phyloP scores from a whole-genome alignment of 257 asterid genomes.

The Ballota nigra region DNA sequence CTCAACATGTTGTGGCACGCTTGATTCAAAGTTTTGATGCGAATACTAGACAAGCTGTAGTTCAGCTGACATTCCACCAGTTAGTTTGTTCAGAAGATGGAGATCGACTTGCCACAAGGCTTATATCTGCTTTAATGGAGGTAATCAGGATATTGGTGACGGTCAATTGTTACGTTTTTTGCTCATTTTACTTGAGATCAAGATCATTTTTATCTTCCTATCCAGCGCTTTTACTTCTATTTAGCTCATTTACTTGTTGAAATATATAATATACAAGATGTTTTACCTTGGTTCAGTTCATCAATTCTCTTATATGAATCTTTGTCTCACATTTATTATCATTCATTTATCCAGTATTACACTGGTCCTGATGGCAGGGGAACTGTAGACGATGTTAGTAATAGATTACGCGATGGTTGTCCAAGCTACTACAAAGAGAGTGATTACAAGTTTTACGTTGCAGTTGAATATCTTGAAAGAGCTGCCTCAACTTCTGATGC shows the following conservation, averaged over 20 bases:
- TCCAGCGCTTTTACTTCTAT: not conserved
- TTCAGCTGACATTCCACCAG: slow-evolving; percentile 85
- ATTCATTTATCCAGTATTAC: slow-evolving; percentile 68
- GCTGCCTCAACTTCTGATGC: slow-evolving; percentile 70
- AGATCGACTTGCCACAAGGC: slow-evolving; percentile 76
- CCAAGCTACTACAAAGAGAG: slow-evolving; percentile 91
- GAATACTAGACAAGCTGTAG: slow-evolving; percentile 55
- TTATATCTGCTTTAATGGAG: slow-evolving; percentile 94
- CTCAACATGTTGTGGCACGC: slow-evolving; percentile 78
- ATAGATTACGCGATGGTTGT: slow-evolving; percentile 83
- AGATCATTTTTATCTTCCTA: not conserved
- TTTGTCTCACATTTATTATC: slow-evolving; percentile 32
- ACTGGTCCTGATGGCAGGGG: slow-evolving; percentile 99
- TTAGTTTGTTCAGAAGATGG: slow-evolving; percentile 90
- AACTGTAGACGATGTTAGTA: slow-evolving; percentile 92
- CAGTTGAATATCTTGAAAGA: slow-evolving; percentile 95
- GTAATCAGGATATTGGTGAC: slow-evolving; percentile 37
- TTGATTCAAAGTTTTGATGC: slow-evolving; percentile 72
- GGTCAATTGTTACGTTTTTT: slow-evolving; percentile 6
- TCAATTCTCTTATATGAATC: not conserved
- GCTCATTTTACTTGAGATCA: slow-evolving; percentile 2
- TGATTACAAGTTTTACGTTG: slow-evolving; percentile 88
- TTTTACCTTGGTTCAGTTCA: no score
- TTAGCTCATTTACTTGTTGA: not conserved
- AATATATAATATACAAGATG: not conserved